Base-by-base conservation (phyloP, 1,284 basidiomycete species). In the Ceratorhiza oryzae-sativae region DNA sequence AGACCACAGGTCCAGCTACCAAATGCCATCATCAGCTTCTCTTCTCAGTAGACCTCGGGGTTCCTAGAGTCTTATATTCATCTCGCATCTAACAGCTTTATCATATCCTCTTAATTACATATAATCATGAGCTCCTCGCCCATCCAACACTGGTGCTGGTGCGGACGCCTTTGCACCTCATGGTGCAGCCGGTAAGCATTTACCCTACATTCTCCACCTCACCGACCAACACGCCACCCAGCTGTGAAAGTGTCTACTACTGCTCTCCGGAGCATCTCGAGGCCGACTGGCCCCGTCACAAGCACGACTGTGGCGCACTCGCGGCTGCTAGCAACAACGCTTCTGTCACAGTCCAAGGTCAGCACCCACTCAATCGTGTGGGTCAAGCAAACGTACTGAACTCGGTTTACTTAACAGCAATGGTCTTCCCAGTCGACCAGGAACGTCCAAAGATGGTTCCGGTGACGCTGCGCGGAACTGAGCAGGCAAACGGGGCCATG, bases 401-500 rank as follows among this genome's bases (percentile, higher is more conserved):
- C 20, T 4, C 2, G 9, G 15, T 3, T n/a, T 12, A 25, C 27
- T 71, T 91, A 2, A 87, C 88, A 34, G 91, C 89, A 2, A 87
- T 93, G 73, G 81, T 91, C 25, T 93, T 93, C 77, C 80, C 86
- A 1, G 88, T 90, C 0, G 86, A 89, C 76, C 89, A 92, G 82
- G 92, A 91, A 15, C 59, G 67, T 53, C 71, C 71, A 25, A 70
- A 51, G 20, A 49, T 74, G 27, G 41, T 73, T 20, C 58, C 53
- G 15, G 41, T 74, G 30, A 46, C 49, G 23, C 75, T 65, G 56
- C 74, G 56, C 18, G 73, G 55, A 3, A 27, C 46, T 53, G 62
- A 67, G 23, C 34, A 39, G 34, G 20, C 48, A 27, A 23, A 27
- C 30, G 62, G 62, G 5, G 25, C 34, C 18, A 42, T 67, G 13